Evolutionary conservation across 2,329 filamentous ascomycete genomes (phyloP).

Genomic region (Fusarium equiseti): DNA sequence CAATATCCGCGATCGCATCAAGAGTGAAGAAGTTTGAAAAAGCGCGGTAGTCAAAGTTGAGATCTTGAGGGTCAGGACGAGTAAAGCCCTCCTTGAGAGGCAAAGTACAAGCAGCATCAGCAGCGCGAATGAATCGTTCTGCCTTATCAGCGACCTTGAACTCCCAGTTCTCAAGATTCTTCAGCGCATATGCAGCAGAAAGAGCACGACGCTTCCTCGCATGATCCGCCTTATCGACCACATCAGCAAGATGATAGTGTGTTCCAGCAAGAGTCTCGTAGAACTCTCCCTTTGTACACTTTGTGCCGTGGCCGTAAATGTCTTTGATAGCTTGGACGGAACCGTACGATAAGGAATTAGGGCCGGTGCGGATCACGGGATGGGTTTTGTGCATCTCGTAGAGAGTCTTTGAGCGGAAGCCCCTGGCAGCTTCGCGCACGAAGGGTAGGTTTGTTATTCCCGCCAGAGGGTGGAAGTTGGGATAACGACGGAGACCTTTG

Average conservation of each 20-base stretch:
- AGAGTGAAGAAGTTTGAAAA: conserved; percentile 68
- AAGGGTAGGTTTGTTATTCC: conserved; percentile 42
- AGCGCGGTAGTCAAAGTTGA: conserved; percentile 62
- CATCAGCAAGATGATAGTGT: conserved; percentile 65
- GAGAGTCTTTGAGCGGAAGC: conserved; percentile 60
- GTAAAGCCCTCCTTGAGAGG: conserved; percentile 50
- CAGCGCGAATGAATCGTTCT: conserved; percentile 57
- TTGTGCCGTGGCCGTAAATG: conserved; percentile 61
- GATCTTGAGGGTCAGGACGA: conserved; percentile 51
- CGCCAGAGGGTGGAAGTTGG: conserved; percentile 39
- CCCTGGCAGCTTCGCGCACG: conserved; percentile 40
- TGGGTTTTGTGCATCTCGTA: conserved; percentile 61
- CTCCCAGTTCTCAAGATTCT: conserved; percentile 67
- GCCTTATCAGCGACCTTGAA: conserved; percentile 66
- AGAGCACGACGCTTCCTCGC: conserved; percentile 63
- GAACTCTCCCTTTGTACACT: conserved; percentile 62
- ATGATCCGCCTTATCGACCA: conserved; percentile 64
- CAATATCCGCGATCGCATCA: conserved; percentile 69
- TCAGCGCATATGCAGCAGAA: conserved; percentile 63
- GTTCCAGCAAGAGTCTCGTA: conserved; percentile 60
- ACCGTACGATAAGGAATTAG: conserved; percentile 46
- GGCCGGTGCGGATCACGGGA: conserved; percentile 47
- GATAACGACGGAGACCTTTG: conserved; percentile 47
- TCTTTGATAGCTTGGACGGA: conserved; percentile 43
- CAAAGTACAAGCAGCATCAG: conserved; percentile 57